Evolutionary conservation across 1,139 yeast species (phyloP), one percentile per base, ranked within the genome.

Genomic region (Yamadazyma atmosphaerica): DNA sequence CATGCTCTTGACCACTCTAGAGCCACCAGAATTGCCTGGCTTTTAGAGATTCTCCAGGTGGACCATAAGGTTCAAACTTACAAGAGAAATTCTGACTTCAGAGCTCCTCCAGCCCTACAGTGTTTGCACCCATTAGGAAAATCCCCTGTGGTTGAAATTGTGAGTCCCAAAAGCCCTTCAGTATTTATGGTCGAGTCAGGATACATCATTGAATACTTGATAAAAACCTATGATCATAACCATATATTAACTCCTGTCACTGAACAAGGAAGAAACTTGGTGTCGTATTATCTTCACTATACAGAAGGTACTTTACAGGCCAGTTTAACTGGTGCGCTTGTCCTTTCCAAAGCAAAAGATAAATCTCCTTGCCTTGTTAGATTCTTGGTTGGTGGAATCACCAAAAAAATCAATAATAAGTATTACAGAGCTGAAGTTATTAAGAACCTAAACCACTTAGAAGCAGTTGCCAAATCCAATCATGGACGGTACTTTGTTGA

Each of bases 231-330:
- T 47, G 73, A 68, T 41, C 42, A 52, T 9, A 33, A 44, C 10
- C 52, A 58, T 10, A 57, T 48, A 24, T 56, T 70, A 38, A 41
- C 47, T 3, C 65, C 70, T 0, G 38, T 38, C 1, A 49, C 55
- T 11, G 56, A 46, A 3, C 52, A 56, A 8, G 67, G 61, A 3
- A 42, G 56, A 35, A 61, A 60, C 22, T 39, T 50, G 39, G 64
- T 62, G 21, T 65, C 59, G 34, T 70, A 65, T 50, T 68, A 55
- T 48, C 56, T 65, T 34, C 69, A 68, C 44, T 70, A 59, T 37
- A 44, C 68, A n/a, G 75, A 70, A 49, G 73, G 71, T 1, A 54
- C 67, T 8, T 53, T 70, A 32, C 72, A 68, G 48, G 60, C 64
- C 3, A 44, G 48, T 22, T 52, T 65, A 42, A 71, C 68, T 6